Evolutionary conservation across 768 basidiomycete genomes (phyloP), one percentile per base, ranked within the genome.

Genomic region (Boletus rufocinnamomeus): DNA sequence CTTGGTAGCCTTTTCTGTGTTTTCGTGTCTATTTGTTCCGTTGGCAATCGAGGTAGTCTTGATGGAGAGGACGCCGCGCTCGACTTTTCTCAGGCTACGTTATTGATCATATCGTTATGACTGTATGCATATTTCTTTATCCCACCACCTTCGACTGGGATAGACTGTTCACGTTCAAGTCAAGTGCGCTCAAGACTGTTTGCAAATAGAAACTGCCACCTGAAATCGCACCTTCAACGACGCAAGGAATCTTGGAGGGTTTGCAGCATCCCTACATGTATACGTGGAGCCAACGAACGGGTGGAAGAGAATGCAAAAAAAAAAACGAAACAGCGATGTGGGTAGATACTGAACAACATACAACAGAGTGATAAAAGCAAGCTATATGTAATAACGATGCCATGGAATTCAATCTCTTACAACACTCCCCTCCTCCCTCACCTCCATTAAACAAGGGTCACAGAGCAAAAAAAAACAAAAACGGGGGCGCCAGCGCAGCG

Each of bases 1-100:
- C 58, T 76, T 73, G 32, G 74, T 76, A 7, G 81, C 68, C n/a
- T n/a, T n/a, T 58, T 74, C 74, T 23, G 65, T 63, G 56, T 66
- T 67, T 23, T 64, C 71, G 47, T 70, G 62, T 16, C 47, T 53
- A 3, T 48, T 62, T 16, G 45, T 52, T 46, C 59, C 17, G 6
- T 17, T 35, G 11, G 32, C 1, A 27, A 9, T 27, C 2, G 23
- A 2, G 5, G 14, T 14, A 13, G 21, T 34, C 16, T 25, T 23
- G 52, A 53, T 32, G 16, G 28, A 14, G 28, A 4, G 28, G 7
- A 6, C 6, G 2, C 8, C 6, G 30, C 14, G 21, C 9, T 10
- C 4, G 5, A 10, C 5, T 2, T 2, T 45, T 67, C 68, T 57
- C n/a, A n/a, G n/a, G n/a, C n/a, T n/a, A n/a, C n/a, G n/a, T n/a